Evolutionary conservation across 1,284 basidiomycete genomes (phyloP).

Genomic region (Porogramme epimiltina): DNA sequence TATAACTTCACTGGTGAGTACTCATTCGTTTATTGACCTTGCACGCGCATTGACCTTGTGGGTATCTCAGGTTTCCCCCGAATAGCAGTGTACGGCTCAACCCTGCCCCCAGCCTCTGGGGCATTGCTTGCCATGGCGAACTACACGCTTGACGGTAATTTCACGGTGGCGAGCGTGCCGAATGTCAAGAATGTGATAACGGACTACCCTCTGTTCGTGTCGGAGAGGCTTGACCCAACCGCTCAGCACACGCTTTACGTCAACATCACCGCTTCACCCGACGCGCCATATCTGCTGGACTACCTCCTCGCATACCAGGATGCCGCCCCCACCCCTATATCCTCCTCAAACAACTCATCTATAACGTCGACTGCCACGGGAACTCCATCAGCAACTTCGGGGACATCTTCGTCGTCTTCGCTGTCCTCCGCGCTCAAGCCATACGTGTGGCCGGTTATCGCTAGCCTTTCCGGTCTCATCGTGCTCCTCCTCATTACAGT

Average conservation of each 20-base stretch:
- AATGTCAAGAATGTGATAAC: background rate
- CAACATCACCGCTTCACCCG: background rate
- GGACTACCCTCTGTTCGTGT: conserved; percentile 7
- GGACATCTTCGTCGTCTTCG: background rate
- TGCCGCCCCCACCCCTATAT: background rate
- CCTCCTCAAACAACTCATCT: background rate
- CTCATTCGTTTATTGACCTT: too few relatives aligned
- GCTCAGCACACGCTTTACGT: conserved; percentile 1
- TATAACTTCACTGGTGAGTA: conserved; percentile 6
- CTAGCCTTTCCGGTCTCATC: background rate
- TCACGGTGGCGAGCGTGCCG: background rate
- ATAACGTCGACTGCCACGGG: background rate
- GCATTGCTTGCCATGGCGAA: conserved; percentile 2
- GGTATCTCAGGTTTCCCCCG: background rate
- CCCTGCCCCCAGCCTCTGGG: background rate
- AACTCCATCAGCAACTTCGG: background rate
- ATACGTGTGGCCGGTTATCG: background rate
- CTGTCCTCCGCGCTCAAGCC: background rate
- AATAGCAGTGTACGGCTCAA: conserved; percentile 3
- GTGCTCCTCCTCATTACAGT: background rate
- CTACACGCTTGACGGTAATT: conserved; percentile 2
- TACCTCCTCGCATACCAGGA: conserved; percentile 1
- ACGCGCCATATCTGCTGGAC: conserved; percentile 4
- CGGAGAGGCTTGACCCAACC: background rate
- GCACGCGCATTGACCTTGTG: background rate